These are phyloP conservation scores for Brassica incana DNA, from an alignment of 345 rosid species.

Conservation along the genomic window DNA sequence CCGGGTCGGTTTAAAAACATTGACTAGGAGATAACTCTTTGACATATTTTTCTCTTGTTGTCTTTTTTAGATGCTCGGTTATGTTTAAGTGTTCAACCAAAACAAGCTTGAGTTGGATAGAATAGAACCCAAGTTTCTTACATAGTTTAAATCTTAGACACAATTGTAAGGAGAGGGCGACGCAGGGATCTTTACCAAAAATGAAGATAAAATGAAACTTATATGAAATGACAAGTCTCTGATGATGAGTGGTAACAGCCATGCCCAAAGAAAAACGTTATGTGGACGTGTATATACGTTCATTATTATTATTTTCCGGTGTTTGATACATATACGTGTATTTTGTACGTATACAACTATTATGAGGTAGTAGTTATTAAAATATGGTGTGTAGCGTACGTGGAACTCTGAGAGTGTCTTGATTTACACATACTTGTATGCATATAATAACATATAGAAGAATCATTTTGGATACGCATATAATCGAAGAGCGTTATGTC, in stretches of 20 bases:
- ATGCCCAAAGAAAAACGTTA: not conserved
- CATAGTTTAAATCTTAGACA: not conserved
- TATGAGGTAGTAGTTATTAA: constrained; percentile 4
- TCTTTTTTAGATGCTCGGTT: not conserved
- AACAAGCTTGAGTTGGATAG: not conserved
- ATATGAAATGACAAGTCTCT: not conserved
- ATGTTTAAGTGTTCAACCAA: not conserved
- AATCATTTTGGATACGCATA: constrained; percentile 13
- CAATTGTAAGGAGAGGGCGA: not conserved
- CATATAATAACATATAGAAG: not conserved
- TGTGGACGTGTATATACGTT: constrained; percentile 9
- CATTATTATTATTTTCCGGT: not conserved
- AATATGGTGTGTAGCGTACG: constrained; percentile 26
- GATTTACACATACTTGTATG: constrained; percentile 23
- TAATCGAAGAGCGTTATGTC: constrained; percentile 30
- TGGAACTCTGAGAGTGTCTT: constrained; percentile 25
- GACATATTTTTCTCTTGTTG: not conserved
- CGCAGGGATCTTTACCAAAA: not conserved
- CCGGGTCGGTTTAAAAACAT: too few species aligned
- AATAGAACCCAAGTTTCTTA: not conserved
- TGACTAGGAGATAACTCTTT: not conserved
- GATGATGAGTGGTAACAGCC: not conserved
- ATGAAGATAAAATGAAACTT: not conserved
- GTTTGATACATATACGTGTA: not conserved
- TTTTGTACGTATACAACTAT: not conserved